Conservation (phyloP, 2,329 filamentous ascomycete species). For the Ophiocordyceps australis region DNA sequence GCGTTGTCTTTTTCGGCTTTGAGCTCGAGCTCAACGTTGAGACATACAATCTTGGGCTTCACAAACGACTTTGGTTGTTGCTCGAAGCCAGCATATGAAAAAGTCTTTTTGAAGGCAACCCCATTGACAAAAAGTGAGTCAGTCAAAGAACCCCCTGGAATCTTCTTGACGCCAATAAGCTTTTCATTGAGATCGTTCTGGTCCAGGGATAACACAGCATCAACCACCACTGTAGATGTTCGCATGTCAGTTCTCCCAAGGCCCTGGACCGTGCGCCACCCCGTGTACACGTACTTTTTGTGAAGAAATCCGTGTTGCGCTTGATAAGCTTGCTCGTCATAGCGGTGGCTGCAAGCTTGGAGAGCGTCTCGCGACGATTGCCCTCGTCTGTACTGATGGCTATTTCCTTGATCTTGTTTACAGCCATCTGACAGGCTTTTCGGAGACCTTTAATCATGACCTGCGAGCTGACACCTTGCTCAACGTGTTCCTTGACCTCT, state of each 20-base stretch:
- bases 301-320: conserved; percentile 92
- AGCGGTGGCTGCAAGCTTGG: conserved; percentile 80
- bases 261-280: neutral
- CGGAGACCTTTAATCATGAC: conserved; percentile 93
- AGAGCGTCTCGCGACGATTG: conserved; percentile 72
- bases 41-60: conserved; percentile 88
- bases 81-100: conserved; percentile 97
- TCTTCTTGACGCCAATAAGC: conserved; percentile 96
- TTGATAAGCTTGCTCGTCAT: conserved; percentile 99
- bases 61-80: conserved; percentile 94
- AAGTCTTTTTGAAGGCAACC: conserved; percentile 99
- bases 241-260: neutral
- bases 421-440: conserved; percentile 73
- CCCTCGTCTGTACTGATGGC: conserved; percentile 68
- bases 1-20: conserved; percentile 99
- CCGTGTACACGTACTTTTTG: conserved; percentile 49
- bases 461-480: conserved; percentile 93
- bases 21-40: conserved; percentile 94
- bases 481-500: conserved; percentile 89
- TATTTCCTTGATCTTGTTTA: conserved; percentile 99
- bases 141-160: conserved; percentile 86
- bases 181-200: conserved; percentile 96
- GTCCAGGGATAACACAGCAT: conserved; percentile 86
- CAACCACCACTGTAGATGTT: conserved; percentile 64
- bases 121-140: conserved; percentile 95